Conservation (phyloP, 441 rosid genomes). For the Adansonia grandidieri region DNA sequence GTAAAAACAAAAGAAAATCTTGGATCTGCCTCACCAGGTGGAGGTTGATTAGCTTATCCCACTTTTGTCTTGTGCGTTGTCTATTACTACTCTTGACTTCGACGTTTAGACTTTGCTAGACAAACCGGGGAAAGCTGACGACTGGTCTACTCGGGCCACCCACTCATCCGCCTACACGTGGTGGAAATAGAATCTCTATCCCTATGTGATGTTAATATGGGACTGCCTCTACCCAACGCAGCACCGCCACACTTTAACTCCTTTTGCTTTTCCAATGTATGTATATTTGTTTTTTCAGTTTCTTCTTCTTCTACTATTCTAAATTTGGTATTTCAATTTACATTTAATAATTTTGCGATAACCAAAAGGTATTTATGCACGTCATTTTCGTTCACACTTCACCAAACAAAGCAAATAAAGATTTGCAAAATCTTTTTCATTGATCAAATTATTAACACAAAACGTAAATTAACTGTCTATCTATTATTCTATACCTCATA, state of each 20-base stretch:
- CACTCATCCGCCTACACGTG: not conserved
- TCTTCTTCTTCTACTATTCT: too few relatives aligned
- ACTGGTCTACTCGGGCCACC: not conserved
- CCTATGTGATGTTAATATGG: not conserved
- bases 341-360: not conserved
- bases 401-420: not conserved
- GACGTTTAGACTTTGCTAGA: not conserved
- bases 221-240: not conserved
- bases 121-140: not conserved
- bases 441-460: not conserved
- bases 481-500: not conserved
- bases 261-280: not conserved
- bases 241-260: not conserved
- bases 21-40: constrained; percentile 26
- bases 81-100: not conserved
- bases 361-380: not conserved
- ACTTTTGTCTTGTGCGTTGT: not conserved
- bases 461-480: not conserved
- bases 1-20: not conserved
- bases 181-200: not conserved
- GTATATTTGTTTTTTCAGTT: too few relatives aligned
- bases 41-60: constrained; percentile 29
- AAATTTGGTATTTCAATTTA: too few relatives aligned
- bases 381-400: not conserved
- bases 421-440: not conserved